phyloP scores from a whole-genome alignment of 768 basidiomycete genomes.

The Termitomyces heimii region DNA sequence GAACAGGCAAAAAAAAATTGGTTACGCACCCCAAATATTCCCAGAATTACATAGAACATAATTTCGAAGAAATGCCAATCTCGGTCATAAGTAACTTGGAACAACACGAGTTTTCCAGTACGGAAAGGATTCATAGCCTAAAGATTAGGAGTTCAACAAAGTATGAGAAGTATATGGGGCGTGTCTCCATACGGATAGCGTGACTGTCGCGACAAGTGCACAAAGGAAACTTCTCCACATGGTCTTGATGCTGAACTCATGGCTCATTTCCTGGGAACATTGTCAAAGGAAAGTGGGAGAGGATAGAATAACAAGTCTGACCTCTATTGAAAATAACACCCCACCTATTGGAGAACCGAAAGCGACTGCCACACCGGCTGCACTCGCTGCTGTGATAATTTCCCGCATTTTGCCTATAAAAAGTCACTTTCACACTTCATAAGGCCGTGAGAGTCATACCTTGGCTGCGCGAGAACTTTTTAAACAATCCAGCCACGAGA shows the following conservation, averaged over 20 bases:
- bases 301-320: conserved; percentile 19
- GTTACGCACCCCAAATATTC: conserved; percentile 82
- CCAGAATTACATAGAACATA: conserved; percentile 91
- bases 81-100: conserved; percentile 95
- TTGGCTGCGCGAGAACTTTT: conserved; percentile 80
- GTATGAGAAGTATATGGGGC: neutral
- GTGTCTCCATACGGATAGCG: conserved; percentile 73
- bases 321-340: conserved; percentile 96
- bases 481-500: conserved; percentile 82
- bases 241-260: conserved; percentile 92
- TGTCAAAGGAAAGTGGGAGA: neutral
- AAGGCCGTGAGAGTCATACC: conserved; percentile 37
- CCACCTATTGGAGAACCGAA: conserved; percentile 98
- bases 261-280: conserved; percentile 86
- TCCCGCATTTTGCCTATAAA: conserved; percentile 74
- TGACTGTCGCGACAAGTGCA: conserved; percentile 94
- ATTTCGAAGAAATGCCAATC: conserved; percentile 99
- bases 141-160: conserved; percentile 1
- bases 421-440: neutral
- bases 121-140: conserved; percentile 98
- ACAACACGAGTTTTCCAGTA: conserved; percentile 95
- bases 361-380: conserved; percentile 96
- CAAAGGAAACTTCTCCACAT: conserved; percentile 99
- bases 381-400: conserved; percentile 90
- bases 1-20: conserved; percentile 1